A percentile compares a stretch with the other conserved stretches of the same genome.
phyloP scores from a whole-genome alignment of 1,284 basidiomycete species.

The Rhodotorula sp. region DNA sequence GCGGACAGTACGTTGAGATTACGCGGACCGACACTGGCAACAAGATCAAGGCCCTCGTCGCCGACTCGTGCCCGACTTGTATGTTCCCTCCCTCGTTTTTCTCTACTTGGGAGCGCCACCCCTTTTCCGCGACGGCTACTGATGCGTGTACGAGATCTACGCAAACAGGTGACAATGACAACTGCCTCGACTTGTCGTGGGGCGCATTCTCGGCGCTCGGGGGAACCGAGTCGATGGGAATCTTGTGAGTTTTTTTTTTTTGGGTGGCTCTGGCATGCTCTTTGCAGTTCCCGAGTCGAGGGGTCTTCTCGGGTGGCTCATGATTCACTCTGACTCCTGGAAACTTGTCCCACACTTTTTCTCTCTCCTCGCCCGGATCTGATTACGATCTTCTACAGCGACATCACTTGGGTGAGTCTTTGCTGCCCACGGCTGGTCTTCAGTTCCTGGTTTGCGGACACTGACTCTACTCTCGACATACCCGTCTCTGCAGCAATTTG shows the following conservation, averaged over 20 bases:
- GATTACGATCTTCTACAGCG: background rate
- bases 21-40: slow-evolving; percentile 14
- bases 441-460: background rate
- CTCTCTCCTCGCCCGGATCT: background rate
- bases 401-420: slow-evolving; percentile 8
- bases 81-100: background rate
- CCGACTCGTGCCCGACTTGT: slow-evolving; percentile 29
- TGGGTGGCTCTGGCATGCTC: no score
- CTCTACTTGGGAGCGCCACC: background rate
- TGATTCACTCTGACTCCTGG: no score
- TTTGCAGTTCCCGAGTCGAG: no score
- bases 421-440: no score
- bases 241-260: no score
- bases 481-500: background rate
- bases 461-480: background rate
- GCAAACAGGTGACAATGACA: background rate
- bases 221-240: no score
- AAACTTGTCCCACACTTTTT: no score
- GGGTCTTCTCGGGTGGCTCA: no score
- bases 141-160: no score
- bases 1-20: slow-evolving; percentile 21
- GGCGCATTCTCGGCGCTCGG: no score
- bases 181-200: slow-evolving; percentile 7
- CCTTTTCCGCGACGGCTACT: background rate
- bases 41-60: slow-evolving; percentile 18